These are phyloP conservation scores for Pseudisothecium myosuroides DNA, from an alignment of 225 moss, liverwort and hornwort species.

Conservation along the genomic window DNA sequence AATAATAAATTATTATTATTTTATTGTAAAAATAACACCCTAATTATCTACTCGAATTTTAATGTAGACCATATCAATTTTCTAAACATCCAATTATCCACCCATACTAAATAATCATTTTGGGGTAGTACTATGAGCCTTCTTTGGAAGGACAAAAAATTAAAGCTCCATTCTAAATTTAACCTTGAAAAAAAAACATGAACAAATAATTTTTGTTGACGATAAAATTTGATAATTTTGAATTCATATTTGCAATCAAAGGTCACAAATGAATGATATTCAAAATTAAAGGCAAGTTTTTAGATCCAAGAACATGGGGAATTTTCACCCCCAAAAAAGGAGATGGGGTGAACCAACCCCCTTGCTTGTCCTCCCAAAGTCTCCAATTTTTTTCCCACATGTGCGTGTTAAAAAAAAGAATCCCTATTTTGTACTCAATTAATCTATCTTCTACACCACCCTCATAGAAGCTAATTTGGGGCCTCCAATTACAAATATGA, in stretches of 20 bases:
- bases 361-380: too few relatives aligned
- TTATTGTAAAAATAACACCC: fast-evolving
- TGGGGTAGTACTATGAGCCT: fast-evolving
- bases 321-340: not conserved
- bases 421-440: too few relatives aligned
- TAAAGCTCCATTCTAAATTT: not conserved
- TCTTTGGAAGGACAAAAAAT: fast-evolving
- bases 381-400: too few relatives aligned
- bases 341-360: too few relatives aligned
- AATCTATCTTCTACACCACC: too few relatives aligned
- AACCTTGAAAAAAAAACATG: not conserved
- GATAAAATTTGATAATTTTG: not conserved
- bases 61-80: not conserved
- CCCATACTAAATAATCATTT: too few relatives aligned
- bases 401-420: too few relatives aligned
- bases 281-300: not conserved
- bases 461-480: too few relatives aligned
- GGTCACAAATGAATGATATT: not conserved
- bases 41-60: not conserved
- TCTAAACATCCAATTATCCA: fast-evolving
- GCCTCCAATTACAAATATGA: too few relatives aligned
- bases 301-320: not conserved
- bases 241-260: not conserved
- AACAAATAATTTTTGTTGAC: not conserved
- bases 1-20: not conserved